These are phyloP conservation scores for Paramecium caudatum DNA, from an alignment of 73 alveolate genomes.

Conservation along the genomic window DNA sequence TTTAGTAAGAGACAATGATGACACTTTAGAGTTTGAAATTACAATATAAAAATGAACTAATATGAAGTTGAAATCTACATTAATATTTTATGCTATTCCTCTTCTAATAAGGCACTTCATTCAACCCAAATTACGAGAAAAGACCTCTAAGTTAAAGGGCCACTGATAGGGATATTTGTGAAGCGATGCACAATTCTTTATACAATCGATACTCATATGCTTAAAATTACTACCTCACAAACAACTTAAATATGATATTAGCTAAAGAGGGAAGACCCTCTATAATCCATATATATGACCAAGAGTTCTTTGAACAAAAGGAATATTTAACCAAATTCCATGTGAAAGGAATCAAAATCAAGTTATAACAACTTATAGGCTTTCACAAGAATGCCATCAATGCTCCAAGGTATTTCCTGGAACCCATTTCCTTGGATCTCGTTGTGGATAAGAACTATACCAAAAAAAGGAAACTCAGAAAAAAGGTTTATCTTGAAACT, in stretches of 20 bases:
- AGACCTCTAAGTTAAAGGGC: not conserved
- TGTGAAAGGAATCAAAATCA: not conserved
- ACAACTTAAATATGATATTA: not conserved
- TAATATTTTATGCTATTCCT: constrained; percentile 17
- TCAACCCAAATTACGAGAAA: constrained; percentile 35
- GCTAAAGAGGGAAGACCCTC: not conserved
- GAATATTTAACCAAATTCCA: constrained; percentile 33
- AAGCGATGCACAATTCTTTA: constrained; percentile 34
- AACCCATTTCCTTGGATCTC: constrained; percentile 19
- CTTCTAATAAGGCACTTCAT: not conserved
- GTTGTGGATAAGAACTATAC: constrained; percentile 9
- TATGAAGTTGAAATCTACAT: not conserved
- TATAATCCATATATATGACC: not conserved
- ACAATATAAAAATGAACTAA: not conserved
- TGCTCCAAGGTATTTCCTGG: constrained; percentile 18
- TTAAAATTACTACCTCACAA: constrained; percentile 24
- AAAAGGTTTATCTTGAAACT: not conserved
- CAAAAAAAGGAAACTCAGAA: constrained; percentile 6
- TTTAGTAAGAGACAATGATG: constrained; percentile 11
- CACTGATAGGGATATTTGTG: not conserved
- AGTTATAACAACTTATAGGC: not conserved
- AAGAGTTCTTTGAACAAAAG: constrained; percentile 8
- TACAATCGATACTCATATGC: constrained; percentile 50
- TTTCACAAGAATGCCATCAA: not conserved
- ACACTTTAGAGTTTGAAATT: constrained; percentile 29